A percentile compares a stretch with the other conserved stretches of the same genome.
Conservation (phyloP, 768 basidiomycete species). For the Lactarius tabidus region DNA sequence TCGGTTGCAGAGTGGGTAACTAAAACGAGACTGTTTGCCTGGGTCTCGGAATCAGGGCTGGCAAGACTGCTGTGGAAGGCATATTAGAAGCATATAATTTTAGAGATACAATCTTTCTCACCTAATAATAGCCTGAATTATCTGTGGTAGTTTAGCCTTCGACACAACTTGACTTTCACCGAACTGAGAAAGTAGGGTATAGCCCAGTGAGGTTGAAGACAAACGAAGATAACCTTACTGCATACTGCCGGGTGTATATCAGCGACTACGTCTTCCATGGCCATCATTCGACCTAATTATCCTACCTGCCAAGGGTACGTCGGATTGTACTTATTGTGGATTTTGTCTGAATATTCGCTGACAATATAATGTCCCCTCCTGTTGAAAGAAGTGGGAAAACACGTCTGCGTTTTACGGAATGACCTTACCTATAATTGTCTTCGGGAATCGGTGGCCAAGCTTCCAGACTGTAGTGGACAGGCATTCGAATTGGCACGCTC, state of each 20-base stretch:
- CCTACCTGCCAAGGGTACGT: conserved; percentile 73
- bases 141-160: conserved; percentile 63
- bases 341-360: conserved; percentile 62
- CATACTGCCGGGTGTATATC: conserved; percentile 45
- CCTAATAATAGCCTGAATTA: conserved; percentile 74
- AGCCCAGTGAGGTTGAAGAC: conserved; percentile 10
- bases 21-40: conserved; percentile 64
- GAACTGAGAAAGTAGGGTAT: conserved; percentile 45
- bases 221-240: conserved; percentile 43
- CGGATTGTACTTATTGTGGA: conserved; percentile 56
- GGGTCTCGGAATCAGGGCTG: conserved; percentile 73
- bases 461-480: conserved; percentile 42
- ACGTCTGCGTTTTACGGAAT: neutral
- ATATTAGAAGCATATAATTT: conserved; percentile 1
- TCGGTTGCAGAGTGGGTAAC: conserved; percentile 58
- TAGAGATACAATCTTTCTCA: conserved; percentile 29
- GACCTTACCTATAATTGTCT: conserved; percentile 63
- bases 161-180: conserved; percentile 69
- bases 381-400: conserved; percentile 18
- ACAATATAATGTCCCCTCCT: conserved; percentile 71
- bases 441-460: conserved; percentile 78
- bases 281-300: conserved; percentile 28
- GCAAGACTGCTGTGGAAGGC: conserved; percentile 54
- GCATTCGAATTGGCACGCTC: neutral
- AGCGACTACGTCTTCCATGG: conserved; percentile 11